Percentiles rank a stretch among this genome's conserved stretches.
Evolutionary conservation across 768 basidiomycete genomes (phyloP).

Genomic region (Sporobolomyces phaffii): DNA sequence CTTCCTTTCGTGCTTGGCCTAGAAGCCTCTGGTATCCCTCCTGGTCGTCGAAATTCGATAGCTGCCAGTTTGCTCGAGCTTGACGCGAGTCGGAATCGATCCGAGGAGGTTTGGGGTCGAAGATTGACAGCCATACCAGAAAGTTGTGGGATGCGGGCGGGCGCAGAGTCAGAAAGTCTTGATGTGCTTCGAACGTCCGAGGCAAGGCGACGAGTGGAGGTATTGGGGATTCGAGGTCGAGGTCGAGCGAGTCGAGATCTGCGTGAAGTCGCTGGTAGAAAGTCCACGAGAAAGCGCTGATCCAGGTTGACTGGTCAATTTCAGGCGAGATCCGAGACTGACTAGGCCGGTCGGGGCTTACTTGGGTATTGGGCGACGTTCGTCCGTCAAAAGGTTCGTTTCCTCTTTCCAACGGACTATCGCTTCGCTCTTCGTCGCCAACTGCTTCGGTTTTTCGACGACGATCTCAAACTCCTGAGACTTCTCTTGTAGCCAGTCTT

Average conservation of each 20-base stretch:
- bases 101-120: background rate
- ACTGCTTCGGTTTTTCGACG: background rate
- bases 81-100: background rate
- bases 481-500: background rate
- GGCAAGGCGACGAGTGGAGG: background rate
- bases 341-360: background rate
- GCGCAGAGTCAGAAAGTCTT: background rate
- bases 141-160: background rate
- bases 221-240: background rate
- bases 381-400: background rate
- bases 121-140: background rate
- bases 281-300: background rate
- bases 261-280: background rate
- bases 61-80: background rate
- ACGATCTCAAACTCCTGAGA: background rate
- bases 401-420: background rate
- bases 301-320: background rate
- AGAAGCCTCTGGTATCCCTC: background rate
- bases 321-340: background rate
- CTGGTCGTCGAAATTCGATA: background rate
- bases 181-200: background rate
- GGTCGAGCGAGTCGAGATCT: background rate
- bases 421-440: background rate
- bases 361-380: background rate
- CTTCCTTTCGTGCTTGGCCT: background rate